Conservation (phyloP, 345 rosid genomes). For the Syzygium oleosum region DNA sequence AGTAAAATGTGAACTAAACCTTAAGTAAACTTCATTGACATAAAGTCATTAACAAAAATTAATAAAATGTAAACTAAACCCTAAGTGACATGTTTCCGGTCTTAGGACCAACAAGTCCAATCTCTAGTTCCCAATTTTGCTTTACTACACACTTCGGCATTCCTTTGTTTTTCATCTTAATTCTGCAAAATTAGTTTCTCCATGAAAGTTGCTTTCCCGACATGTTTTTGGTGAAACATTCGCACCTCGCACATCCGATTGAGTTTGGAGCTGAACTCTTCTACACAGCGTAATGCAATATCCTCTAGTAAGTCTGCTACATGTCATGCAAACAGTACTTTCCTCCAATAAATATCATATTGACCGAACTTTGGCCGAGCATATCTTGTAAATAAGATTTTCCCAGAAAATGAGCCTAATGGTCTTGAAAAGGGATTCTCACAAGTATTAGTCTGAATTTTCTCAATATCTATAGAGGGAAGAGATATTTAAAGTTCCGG, state of each 20-base stretch:
- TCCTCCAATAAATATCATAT: neutral
- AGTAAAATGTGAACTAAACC: too few species aligned
- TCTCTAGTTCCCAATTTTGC: too few species aligned
- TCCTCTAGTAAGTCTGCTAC: neutral
- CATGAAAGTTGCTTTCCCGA: neutral
- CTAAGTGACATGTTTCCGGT: too few species aligned
- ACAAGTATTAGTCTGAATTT: neutral
- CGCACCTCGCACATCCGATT: neutral
- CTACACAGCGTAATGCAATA: neutral
- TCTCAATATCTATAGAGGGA: neutral
- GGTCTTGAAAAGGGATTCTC: neutral
- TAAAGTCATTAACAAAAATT: too few species aligned
- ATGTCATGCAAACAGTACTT: neutral
- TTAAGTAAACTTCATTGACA: too few species aligned
- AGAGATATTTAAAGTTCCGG: neutral
- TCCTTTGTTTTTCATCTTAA: neutral
- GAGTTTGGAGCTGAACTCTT: neutral
- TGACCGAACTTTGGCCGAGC: neutral
- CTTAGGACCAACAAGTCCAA: too few species aligned
- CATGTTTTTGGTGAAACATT: neutral
- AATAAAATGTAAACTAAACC: too few species aligned
- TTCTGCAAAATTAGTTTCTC: neutral
- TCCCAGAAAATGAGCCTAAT: neutral
- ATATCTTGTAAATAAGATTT: neutral
- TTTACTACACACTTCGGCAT: neutral